Base-by-base conservation (phyloP, 2,329 filamentous ascomycete genomes). In the Hirsutella minnesotensis region DNA sequence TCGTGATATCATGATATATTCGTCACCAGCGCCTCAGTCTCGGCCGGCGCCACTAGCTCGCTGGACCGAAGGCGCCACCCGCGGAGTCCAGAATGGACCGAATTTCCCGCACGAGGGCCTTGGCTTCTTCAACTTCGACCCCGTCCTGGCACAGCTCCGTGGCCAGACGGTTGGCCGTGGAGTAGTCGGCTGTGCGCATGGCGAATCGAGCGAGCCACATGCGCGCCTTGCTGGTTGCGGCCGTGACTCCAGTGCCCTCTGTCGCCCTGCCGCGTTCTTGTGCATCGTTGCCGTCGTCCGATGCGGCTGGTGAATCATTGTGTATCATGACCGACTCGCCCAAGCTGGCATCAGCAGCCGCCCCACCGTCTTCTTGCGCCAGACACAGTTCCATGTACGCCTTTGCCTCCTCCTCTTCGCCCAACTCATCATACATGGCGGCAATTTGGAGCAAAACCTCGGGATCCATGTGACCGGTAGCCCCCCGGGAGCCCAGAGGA, bases 331-430 rank as follows among this genome's bases (percentile, higher is more conserved):
- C 68, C 5, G 69, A 72, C 21, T 75, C 73, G 15, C 58, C 63
- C n/a, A 67, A 56, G 38, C 60, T 58, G 40, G 57, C 58, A 1
- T 63, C 63, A 3, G 71, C 66, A 3, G 58, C 63, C 1, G 63
- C 64, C 4, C 70, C 72, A 0, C 88, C 89, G 38, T 89, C 85
- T 60, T 98, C 92, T 57, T 96, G 92, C 15, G 88, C 86, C 15
- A 98, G 73, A 33, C 87, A 94, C 45, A 96, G 75, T 62, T 96
- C 90, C 92, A 98, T 96, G 62, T 95, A 98, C 0, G 83, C 79
- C 27, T 86, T 86, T 5, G 88, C 85, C 57, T 95, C 86, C 2
- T 83, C 80, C 51, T 81, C 75, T 38, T 92, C 80, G 10, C 78
- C 77, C 1, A 94, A 69, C 38, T 81, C 75, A 60, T 96, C 89